A percentile compares a stretch with the other conserved stretches of the same genome.
Conservation (phyloP, 2,329 filamentous ascomycete species). For the Diplodia corticola region DNA sequence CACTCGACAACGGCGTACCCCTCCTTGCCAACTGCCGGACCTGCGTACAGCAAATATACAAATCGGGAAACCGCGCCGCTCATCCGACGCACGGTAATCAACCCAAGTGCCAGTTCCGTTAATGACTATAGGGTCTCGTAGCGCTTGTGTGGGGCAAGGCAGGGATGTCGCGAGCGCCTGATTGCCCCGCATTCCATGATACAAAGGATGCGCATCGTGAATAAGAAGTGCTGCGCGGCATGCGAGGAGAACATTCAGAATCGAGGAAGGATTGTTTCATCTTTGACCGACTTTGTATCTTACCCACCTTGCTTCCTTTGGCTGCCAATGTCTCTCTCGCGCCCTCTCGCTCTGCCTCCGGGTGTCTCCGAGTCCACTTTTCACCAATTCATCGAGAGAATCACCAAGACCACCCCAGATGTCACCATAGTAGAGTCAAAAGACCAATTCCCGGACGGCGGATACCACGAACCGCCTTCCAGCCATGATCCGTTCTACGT, state of each 20-base stretch:
- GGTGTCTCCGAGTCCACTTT: background rate
- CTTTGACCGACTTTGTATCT: background rate
- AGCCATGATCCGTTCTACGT: constrained; percentile 47
- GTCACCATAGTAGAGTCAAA: constrained; percentile 23
- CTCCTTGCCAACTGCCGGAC: background rate
- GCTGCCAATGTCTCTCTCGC: background rate
- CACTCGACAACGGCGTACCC: background rate
- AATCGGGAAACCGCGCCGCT: background rate
- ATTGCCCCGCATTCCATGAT: background rate
- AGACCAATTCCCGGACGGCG: constrained; percentile 25
- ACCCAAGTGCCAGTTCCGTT: background rate
- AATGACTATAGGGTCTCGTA: background rate
- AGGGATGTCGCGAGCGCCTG: background rate
- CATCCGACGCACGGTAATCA: background rate
- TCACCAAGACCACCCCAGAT: constrained; percentile 15
- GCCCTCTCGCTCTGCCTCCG: constrained; percentile 15
- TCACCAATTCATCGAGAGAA: background rate
- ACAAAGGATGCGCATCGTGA: background rate
- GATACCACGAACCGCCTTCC: constrained; percentile 27
- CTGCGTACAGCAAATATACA: background rate
- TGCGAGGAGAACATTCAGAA: background rate
- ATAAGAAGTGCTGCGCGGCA: background rate
- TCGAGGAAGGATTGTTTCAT: background rate
- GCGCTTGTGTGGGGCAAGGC: background rate
- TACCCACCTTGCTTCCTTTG: background rate